Base-by-base conservation (phyloP, 192 early-diverging fungal species). In the Podochytrium sp. region DNA sequence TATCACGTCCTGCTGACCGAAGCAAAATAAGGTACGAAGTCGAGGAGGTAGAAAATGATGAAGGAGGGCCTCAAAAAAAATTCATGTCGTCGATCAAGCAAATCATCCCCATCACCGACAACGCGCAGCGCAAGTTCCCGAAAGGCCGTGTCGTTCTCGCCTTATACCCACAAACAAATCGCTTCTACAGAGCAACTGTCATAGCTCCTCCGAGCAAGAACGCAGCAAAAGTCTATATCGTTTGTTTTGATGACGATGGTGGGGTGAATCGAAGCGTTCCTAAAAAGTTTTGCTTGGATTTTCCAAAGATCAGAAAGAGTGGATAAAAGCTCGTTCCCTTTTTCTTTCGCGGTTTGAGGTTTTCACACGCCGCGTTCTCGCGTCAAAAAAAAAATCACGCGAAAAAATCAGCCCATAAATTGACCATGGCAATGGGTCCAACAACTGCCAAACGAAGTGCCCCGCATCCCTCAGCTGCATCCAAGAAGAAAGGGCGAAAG, bases 161-260 rank as follows among this genome's bases (percentile, higher is more conserved):
- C n/a, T 14, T 47, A 14, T 47, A 14, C 12, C 12, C 12, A 47
- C 10, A 47, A 47, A 47, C 12, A 47, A 47, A 47, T 14, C 29
- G 10, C 55, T 16, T 12, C 16, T 57, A 57, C 55, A 10, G 55
- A 16, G 16, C 14, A 29, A 57, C 14, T 29, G 29, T 29, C 27
- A 57, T 12, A 23, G 55, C 16, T 23, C 55, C 23, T 40, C 50
- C 34, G 0, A n/a, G n/a, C n/a, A n/a, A n/a, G n/a, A n/a, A n/a
- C n/a, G n/a, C n/a, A n/a, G 38, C 58, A 7, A 34, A 57, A 55
- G 30, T 23, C 20, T 84, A 84, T 72, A 67, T 75, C 40, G 56
- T 83, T 20, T 18, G 55, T 2, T 84, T 84, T 52, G 83, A 82
- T 39, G 83, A 84, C 55, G 83, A 84, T 72, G 62, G 74, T 38